These are phyloP conservation scores for Pseudonitzschia multiseries DNA, from an alignment of 108 stramenopile genomes.

Conservation along the genomic window DNA sequence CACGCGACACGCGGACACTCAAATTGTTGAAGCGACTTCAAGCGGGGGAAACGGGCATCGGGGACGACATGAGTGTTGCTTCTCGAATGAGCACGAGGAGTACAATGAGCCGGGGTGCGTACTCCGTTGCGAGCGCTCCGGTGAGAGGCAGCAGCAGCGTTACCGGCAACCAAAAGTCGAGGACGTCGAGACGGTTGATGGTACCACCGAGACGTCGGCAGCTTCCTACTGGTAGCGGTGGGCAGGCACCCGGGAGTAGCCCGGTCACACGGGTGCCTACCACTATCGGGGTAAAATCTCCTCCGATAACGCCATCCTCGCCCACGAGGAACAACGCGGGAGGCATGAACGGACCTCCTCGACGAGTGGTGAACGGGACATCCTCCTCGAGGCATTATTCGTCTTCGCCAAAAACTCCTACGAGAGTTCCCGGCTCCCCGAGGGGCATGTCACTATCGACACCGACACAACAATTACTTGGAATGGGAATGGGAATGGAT, in stretches of 20 bases:
- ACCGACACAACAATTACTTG: not conserved
- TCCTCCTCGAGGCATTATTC: not conserved
- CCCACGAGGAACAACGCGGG: not conserved
- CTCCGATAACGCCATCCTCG: not conserved
- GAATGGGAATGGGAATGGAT: not conserved
- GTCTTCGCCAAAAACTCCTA: not conserved
- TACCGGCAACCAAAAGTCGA: not conserved
- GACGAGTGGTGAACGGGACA: conserved; percentile 13
- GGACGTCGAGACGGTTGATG: not conserved
- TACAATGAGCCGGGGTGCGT: conserved; percentile 38
- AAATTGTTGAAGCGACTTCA: conserved; percentile 57
- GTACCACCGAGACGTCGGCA: not conserved
- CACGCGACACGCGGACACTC: conserved; percentile 45
- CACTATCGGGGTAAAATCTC: conserved; percentile 30
- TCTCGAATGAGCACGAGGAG: conserved; percentile 8
- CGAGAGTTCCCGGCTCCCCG: not conserved
- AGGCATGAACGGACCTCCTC: conserved; percentile 29
- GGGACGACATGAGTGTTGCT: conserved; percentile 41
- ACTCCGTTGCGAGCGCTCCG: conserved; percentile 27
- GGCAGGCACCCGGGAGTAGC: not conserved
- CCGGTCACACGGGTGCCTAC: conserved; percentile 14
- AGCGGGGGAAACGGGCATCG: conserved; percentile 25
- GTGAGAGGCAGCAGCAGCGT: not conserved
- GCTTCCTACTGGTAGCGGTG: conserved; percentile 1
- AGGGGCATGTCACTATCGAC: not conserved